Conservation (phyloP, 352 stramenopile genomes). For the Pythium aristosporum region DNA sequence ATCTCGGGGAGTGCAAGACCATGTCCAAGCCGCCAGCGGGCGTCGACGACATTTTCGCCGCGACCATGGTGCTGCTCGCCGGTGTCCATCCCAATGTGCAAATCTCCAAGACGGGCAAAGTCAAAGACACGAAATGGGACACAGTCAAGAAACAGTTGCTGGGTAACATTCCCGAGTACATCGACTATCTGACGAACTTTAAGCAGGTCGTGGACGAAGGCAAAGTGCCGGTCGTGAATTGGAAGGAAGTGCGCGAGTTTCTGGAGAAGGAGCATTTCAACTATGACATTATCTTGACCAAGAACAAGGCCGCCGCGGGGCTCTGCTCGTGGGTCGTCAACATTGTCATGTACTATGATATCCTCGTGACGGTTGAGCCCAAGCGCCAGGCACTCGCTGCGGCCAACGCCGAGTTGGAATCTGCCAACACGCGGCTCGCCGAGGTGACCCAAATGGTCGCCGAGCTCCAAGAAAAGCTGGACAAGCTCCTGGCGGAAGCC, state of each 20-base stretch:
- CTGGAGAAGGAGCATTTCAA: conserved; percentile 95
- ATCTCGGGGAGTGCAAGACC: conserved; percentile 95
- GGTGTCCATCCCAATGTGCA: conserved; percentile 94
- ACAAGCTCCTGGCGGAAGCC: conserved; percentile 90
- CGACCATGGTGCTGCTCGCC: conserved; percentile 93
- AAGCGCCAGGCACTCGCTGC: conserved; percentile 91
- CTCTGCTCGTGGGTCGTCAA: conserved; percentile 95
- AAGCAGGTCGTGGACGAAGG: conserved; percentile 94
- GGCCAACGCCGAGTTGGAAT: conserved; percentile 89
- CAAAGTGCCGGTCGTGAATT: conserved; percentile 91
- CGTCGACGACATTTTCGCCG: conserved; percentile 94
- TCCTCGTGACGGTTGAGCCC: conserved; percentile 93
- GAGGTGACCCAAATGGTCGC: conserved; percentile 91
- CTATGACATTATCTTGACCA: conserved; percentile 92
- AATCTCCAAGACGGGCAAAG: conserved; percentile 93
- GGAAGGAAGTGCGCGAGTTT: conserved; percentile 93
- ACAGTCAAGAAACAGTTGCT: conserved; percentile 94
- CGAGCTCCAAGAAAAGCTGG: conserved; percentile 92
- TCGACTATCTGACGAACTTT: conserved; percentile 92
- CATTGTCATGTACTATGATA: conserved; percentile 97
- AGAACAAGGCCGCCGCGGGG: conserved; percentile 93
- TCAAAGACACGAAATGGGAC: conserved; percentile 96
- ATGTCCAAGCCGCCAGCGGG: conserved; percentile 94
- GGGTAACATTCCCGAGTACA: conserved; percentile 95
- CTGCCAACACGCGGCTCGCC: conserved; percentile 86